Base-by-base conservation (phyloP, 495 filamentous ascomycete species). In the Neurospora sp. region DNA sequence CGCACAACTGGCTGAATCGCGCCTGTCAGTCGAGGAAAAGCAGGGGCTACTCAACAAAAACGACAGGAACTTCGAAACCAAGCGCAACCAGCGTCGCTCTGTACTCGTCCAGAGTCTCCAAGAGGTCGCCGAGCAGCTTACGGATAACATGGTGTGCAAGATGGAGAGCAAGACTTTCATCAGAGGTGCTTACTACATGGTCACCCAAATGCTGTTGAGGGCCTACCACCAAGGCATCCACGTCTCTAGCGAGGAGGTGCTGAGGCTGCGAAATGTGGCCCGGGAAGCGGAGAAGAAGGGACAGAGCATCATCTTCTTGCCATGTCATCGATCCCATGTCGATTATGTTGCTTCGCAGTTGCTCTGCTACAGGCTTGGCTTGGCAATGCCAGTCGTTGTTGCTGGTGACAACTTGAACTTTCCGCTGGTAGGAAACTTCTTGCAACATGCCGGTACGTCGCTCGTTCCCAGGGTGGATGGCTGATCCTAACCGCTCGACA, bases 221-320 rank as follows among this genome's bases (percentile, higher is more conserved):
- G 94, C 95, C 14, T 99, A 99, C 82, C 93, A 98, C 78, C 94
- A 98, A 83, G 96, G 93, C n/a, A 96, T 99, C 70, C 96, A 98
- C 79, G 93, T 98, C 27, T 97, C 93, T 8, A 96, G 92, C 78
- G 93, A 97, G 78, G 96, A 99, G 82, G 92, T 99, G 44, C 79
- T 96, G 47, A 88, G 93, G 20, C 79, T 99, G 69, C 84, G 95
- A 47, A 89, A 85, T 3, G 92, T 97, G 27, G 96, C 96, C 8
- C 88, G 93, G 75, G 83, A 91, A 78, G 95, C 96, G 2, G 90
- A 90, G 47, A 87, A 87, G 77, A 92, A 95, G 75, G 96, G 97
- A 80, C 94, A 97, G 79, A 96, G 93, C 69, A 96, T 98, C 73
- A 93, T 99, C 69, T 99, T 99, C 80, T 81, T 99, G 71, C 96